Percentiles rank a stretch among this genome's conserved stretches.
Conservation (phyloP, 2,329 filamentous ascomycete genomes). For the Gaeumannomyces tritici region DNA sequence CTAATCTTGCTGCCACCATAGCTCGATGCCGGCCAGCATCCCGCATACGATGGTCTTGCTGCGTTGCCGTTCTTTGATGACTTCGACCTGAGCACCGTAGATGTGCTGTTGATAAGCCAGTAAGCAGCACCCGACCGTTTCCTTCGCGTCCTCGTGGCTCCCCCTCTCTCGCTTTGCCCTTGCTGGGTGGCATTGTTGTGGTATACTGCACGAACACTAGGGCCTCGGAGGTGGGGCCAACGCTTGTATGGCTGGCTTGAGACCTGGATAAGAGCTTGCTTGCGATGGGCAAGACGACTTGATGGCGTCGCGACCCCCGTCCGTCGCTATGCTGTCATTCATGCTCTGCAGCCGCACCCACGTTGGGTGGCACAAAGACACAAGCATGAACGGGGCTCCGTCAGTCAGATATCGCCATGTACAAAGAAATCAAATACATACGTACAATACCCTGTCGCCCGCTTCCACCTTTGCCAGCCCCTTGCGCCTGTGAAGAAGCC, state of each 20-base stretch:
- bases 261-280: not conserved
- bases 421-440: slow-evolving; percentile 19
- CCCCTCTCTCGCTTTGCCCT: not conserved
- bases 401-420: slow-evolving; percentile 8
- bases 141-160: not conserved
- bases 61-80: slow-evolving; percentile 96
- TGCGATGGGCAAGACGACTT: not conserved
- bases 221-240: not conserved
- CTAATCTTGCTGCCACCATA: slow-evolving; percentile 23
- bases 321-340: not conserved
- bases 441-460: slow-evolving; percentile 15
- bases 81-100: slow-evolving; percentile 94
- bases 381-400: not conserved
- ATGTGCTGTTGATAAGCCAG: slow-evolving; percentile 97
- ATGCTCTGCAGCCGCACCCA: not conserved
- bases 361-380: not conserved
- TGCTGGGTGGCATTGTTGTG: not conserved
- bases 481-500: slow-evolving; percentile 1
- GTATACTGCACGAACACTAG: not conserved
- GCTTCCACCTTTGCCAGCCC: slow-evolving; percentile 5
- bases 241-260: not conserved
- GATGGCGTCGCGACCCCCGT: not conserved
- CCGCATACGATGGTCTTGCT: slow-evolving; percentile 88
- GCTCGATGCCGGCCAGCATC: slow-evolving; percentile 96
- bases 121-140: slow-evolving; percentile 55